Evolutionary conservation across 441 rosid species (phyloP).

Genomic region (Codiaeum variegatum): DNA sequence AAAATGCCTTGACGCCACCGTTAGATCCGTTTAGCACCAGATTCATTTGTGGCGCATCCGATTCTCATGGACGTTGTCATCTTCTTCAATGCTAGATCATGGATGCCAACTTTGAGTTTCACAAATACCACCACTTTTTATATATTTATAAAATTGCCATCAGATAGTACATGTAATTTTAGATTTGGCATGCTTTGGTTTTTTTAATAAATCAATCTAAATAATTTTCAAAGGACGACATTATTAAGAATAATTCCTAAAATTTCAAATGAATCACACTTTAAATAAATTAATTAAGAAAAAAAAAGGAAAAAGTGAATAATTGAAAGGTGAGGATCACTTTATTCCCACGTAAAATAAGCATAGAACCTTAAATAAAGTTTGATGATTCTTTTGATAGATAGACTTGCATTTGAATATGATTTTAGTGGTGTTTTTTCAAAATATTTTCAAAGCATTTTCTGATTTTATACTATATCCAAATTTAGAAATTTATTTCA

Average conservation of each 20-base stretch:
- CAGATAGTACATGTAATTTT: neutral
- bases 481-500: neutral
- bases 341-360: constrained; percentile 11
- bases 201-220: neutral
- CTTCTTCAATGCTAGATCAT: neutral
- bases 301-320: neutral
- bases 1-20: constrained; percentile 29
- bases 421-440: neutral
- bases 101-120: constrained; percentile 30
- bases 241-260: constrained; percentile 6
- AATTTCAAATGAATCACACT: neutral
- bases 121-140: neutral
- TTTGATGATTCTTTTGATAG: constrained; percentile 5
- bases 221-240: neutral
- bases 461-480: neutral
- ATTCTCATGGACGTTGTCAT: constrained; percentile 20
- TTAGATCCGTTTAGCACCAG: constrained; percentile 27
- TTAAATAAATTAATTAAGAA: no score
- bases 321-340: neutral
- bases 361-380: neutral
- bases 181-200: neutral
- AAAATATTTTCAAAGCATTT: neutral
- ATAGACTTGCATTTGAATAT: neutral
- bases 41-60: constrained; percentile 32
- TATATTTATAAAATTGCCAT: constrained; percentile 6